A percentile compares a stretch with the other conserved stretches of the same genome.
phyloP scores from a whole-genome alignment of 2,329 filamentous ascomycete species.

The Akanthomyces lecanii region DNA sequence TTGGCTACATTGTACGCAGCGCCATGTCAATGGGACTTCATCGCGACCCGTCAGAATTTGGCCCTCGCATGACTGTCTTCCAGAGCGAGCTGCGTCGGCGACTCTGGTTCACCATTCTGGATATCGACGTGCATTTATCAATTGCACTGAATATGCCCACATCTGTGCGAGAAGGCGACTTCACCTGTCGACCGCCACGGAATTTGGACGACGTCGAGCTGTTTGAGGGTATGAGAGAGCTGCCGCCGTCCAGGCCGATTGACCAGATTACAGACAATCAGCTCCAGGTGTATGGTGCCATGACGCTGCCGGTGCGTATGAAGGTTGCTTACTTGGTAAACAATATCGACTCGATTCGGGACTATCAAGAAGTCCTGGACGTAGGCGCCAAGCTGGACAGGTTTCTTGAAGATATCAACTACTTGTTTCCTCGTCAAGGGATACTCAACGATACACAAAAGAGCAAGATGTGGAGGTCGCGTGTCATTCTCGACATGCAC shows the following conservation, averaged over 20 bases:
- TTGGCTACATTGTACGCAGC: conserved; percentile 53
- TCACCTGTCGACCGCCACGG: conserved; percentile 48
- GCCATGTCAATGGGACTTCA: conserved; percentile 58
- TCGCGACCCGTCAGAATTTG: conserved; percentile 52
- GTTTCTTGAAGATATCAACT: conserved; percentile 51
- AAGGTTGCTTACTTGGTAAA: conserved; percentile 47
- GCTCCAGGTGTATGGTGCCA: conserved; percentile 50
- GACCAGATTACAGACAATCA: conserved; percentile 51
- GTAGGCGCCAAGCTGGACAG: conserved; percentile 50
- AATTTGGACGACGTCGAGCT: conserved; percentile 52
- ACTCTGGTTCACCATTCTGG: conserved; percentile 53
- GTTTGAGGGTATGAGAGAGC: conserved; percentile 42
- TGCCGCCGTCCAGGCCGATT: conserved; percentile 46
- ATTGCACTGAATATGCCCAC: conserved; percentile 49
- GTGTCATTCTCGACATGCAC: conserved; percentile 51
- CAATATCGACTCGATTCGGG: conserved; percentile 48
- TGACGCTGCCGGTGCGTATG: conserved; percentile 46
- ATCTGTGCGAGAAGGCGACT: conserved; percentile 49
- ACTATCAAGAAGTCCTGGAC: conserved; percentile 50
- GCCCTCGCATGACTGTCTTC: conserved; percentile 45
- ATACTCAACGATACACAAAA: conserved; percentile 39
- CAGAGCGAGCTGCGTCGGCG: conserved; percentile 50
- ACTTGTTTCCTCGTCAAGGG: conserved; percentile 45
- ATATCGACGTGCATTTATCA: conserved; percentile 53
- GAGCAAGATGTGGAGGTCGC: conserved; percentile 48